A percentile compares a stretch with the other conserved stretches of the same genome.
Evolutionary conservation across 345 rosid genomes (phyloP).

Genomic region (Anacardium occidentale): DNA sequence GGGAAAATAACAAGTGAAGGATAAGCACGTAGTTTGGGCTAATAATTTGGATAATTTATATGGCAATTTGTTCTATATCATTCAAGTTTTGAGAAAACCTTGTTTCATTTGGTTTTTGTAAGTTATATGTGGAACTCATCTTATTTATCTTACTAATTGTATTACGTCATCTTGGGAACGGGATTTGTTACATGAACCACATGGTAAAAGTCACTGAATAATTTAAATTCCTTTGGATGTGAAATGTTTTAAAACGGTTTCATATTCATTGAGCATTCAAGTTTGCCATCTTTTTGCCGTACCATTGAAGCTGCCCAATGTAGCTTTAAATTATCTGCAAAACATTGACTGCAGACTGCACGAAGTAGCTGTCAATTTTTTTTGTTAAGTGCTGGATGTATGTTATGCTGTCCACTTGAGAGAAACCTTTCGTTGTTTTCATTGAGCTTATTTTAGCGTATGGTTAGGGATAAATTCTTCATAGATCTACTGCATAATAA

Average conservation of each 20-base stretch:
- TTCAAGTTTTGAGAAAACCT: neutral
- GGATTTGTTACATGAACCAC: neutral
- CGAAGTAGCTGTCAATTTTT: neutral
- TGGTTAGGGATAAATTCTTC: neutral
- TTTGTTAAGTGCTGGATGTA: neutral
- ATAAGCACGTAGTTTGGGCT: neutral
- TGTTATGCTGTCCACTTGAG: neutral
- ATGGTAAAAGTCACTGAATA: neutral
- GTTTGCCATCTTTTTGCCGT: neutral
- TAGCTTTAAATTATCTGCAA: neutral
- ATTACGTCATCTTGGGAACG: neutral
- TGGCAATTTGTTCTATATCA: too few species aligned
- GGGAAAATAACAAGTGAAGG: neutral
- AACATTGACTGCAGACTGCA: too few species aligned
- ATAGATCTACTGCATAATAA: too few species aligned
- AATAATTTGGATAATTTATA: neutral
- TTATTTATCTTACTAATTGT: neutral
- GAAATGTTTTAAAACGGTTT: neutral
- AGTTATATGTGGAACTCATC: neutral
- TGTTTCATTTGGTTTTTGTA: neutral
- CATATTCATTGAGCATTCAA: neutral
- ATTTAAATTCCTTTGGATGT: neutral
- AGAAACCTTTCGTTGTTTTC: neutral
- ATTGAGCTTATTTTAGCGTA: neutral
- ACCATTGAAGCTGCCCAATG: neutral